Conservation (phyloP, 1,284 basidiomycete genomes). For the Taiwanofungus camphoratus region DNA sequence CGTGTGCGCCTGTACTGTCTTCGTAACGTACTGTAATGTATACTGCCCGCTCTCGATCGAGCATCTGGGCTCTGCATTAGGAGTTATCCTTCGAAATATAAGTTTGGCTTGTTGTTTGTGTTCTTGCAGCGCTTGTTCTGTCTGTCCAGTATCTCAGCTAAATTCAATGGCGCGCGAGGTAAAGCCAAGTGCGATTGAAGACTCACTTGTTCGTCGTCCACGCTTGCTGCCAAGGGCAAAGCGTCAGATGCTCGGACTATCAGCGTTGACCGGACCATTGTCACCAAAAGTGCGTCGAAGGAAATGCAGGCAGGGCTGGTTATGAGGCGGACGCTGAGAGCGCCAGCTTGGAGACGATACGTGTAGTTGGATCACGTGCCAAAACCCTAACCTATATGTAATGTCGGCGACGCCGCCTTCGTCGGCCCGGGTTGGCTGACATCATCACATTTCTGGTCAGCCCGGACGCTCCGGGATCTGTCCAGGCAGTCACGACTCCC, state of each 20-base stretch:
- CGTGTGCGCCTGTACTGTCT: not conserved
- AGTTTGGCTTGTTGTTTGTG: constrained; percentile 99
- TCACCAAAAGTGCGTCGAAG: too few relatives aligned
- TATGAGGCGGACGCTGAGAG: too few relatives aligned
- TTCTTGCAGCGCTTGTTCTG: constrained; percentile 88
- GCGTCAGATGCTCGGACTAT: constrained; percentile 90
- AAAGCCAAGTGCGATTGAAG: constrained; percentile 2
- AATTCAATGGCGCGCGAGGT: not conserved
- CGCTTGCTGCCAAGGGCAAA: constrained; percentile 88
- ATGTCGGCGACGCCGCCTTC: too few relatives aligned
- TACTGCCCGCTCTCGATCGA: constrained; percentile 96
- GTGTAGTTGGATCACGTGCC: too few relatives aligned
- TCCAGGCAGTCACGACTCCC: too few relatives aligned
- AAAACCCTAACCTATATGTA: too few relatives aligned
- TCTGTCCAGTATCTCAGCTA: constrained; percentile 42
- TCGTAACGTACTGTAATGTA: constrained; percentile 76
- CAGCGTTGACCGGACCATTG: constrained; percentile 93
- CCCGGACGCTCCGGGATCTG: too few relatives aligned
- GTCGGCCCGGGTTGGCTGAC: too few relatives aligned
- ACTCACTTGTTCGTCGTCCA: constrained; percentile 89
- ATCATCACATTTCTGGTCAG: too few relatives aligned
- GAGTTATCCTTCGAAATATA: constrained; percentile 89
- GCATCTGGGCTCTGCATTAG: constrained; percentile 91
- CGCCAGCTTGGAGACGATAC: too few relatives aligned
- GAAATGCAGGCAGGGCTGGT: too few relatives aligned